A percentile compares a stretch with the other conserved stretches of the same genome.
Evolutionary conservation across 2,329 filamentous ascomycete genomes (phyloP).

Genomic region (Claviceps digitariae): DNA sequence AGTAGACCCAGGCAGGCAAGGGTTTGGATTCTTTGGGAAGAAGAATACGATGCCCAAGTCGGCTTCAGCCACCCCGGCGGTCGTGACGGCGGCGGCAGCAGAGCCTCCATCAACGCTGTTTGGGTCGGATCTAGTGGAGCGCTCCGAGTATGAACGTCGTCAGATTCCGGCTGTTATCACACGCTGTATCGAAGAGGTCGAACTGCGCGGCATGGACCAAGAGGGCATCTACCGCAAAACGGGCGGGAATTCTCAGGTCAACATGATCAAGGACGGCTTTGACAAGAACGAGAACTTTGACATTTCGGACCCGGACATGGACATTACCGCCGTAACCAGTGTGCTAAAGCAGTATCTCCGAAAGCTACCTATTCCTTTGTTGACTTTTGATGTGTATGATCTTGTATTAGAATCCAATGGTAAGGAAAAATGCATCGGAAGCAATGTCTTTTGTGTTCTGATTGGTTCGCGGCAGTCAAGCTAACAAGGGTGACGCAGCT

Average conservation of each 20-base stretch:
- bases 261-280: conserved; percentile 81
- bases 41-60: conserved; percentile 39
- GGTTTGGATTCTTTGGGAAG: conserved; percentile 60
- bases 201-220: conserved; percentile 89
- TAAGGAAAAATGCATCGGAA: conserved; percentile 28
- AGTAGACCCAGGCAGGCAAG: conserved; percentile 33
- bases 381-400: conserved; percentile 90
- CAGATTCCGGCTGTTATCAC: conserved; percentile 84
- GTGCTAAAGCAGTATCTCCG: conserved; percentile 96
- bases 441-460: too few species aligned
- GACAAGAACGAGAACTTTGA: conserved; percentile 77
- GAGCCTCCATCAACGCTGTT: conserved; percentile 56
- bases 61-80: conserved; percentile 26
- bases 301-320: conserved; percentile 83
- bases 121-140: conserved; percentile 74
- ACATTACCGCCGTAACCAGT: conserved; percentile 93
- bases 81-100: conserved; percentile 27
- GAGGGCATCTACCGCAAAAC: conserved; percentile 98
- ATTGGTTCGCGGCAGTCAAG: neutral
- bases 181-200: conserved; percentile 92
- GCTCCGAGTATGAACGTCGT: conserved; percentile 76
- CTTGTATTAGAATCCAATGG: conserved; percentile 67
- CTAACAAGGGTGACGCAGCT: conserved; percentile 25
- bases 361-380: conserved; percentile 73
- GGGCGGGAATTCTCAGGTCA: conserved; percentile 81